phyloP scores from a whole-genome alignment of 768 basidiomycete species.

The Ephemerocybe angulata region DNA sequence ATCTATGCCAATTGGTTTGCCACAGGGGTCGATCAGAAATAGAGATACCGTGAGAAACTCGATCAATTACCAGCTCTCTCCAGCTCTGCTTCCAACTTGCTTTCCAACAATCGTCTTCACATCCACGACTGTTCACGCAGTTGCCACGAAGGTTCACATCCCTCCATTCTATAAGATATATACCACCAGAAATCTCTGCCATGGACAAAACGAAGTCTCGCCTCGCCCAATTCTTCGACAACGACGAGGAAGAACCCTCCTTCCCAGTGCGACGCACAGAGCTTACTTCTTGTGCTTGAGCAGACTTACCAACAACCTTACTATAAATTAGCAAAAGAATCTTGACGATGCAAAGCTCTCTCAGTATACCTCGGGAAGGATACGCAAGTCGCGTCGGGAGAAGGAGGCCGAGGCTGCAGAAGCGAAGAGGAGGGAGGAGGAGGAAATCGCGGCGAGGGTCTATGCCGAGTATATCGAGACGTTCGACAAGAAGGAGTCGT shows the following conservation, averaged over 20 bases:
- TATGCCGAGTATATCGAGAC: slow-evolving; percentile 83
- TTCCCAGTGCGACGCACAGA: slow-evolving; percentile 90
- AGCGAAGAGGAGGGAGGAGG: slow-evolving; percentile 81
- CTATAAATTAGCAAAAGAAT: slow-evolving; percentile 69
- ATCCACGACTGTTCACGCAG: background rate
- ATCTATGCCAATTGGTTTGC: background rate
- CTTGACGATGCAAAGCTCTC: slow-evolving; percentile 83
- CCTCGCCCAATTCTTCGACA: slow-evolving; percentile 79
- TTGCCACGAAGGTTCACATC: background rate
- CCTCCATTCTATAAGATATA: background rate
- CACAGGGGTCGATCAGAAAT: background rate
- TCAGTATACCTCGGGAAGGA: slow-evolving; percentile 81
- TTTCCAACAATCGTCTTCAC: background rate
- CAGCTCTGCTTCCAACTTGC: background rate
- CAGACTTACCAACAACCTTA: slow-evolving; percentile 59
- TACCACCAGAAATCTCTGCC: no score
- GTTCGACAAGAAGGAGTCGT: slow-evolving; percentile 71
- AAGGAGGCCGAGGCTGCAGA: slow-evolving; percentile 92
- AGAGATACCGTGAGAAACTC: background rate
- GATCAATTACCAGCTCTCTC: background rate
- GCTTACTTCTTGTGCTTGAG: slow-evolving; percentile 50
- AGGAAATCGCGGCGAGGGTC: slow-evolving; percentile 71
- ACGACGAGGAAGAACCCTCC: slow-evolving; percentile 80
- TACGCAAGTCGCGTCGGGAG: slow-evolving; percentile 86
- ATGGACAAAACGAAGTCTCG: slow-evolving; percentile 71